phyloP scores from a whole-genome alignment of 228 moss, liverwort and hornwort genomes.

The Sphagnum magellanicum region DNA sequence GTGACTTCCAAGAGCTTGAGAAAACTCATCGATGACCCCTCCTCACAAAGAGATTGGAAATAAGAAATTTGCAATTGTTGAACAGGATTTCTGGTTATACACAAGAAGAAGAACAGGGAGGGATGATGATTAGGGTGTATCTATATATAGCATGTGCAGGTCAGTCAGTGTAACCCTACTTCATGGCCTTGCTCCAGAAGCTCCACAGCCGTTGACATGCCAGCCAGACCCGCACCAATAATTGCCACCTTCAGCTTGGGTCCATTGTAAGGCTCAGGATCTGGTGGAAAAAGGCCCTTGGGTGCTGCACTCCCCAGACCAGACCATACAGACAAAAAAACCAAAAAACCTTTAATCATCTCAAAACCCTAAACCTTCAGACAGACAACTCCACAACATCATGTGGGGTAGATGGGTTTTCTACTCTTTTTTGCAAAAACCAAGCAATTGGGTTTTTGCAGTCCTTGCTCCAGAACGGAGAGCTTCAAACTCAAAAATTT shows the following conservation, averaged over 20 bases:
- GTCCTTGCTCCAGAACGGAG: too few species aligned
- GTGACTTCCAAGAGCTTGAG: too few species aligned
- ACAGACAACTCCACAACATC: background rate
- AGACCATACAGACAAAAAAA: background rate
- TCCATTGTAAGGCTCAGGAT: constrained; percentile 72
- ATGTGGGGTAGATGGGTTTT: too few species aligned
- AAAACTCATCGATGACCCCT: too few species aligned
- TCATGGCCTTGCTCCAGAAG: constrained; percentile 98
- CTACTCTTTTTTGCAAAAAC: too few species aligned
- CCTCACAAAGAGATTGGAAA: too few species aligned
- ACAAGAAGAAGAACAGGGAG: too few species aligned
- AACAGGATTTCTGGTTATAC: too few species aligned
- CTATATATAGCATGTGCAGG: too few species aligned
- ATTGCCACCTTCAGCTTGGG: constrained; percentile 90
- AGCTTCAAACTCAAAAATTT: too few species aligned
- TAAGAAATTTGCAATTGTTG: too few species aligned
- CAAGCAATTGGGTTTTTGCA: background rate
- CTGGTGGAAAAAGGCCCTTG: constrained; percentile 85
- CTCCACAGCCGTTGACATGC: constrained; percentile 94
- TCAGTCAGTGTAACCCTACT: constrained; percentile 16
- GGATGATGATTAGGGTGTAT: too few species aligned
- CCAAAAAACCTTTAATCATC: background rate
- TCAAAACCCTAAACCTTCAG: background rate
- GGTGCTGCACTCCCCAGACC: constrained; percentile 48
- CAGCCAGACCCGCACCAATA: constrained; percentile 83